phyloP scores from a whole-genome alignment of 306 rosid species.

The Cucumis sativus region DNA sequence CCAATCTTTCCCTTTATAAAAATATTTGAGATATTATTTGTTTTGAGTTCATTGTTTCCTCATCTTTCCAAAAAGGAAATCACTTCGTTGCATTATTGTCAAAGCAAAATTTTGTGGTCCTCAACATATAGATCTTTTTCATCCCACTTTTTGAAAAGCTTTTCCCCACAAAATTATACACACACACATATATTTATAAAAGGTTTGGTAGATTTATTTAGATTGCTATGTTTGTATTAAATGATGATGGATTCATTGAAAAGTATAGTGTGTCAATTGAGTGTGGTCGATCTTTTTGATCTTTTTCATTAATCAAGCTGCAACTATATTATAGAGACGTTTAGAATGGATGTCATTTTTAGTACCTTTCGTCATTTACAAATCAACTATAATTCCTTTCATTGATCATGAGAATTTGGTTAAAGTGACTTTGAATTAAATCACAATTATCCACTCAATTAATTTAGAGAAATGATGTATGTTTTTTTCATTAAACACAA shows the following conservation, averaged over 20 bases:
- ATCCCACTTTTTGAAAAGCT: not conserved
- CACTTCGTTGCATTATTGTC: not conserved
- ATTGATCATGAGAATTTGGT: not conserved
- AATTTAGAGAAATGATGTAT: not conserved
- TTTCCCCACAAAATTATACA: not conserved
- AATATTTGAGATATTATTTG: too few relatives aligned
- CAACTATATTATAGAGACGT: too few relatives aligned
- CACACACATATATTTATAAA: not conserved
- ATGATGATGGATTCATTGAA: not conserved
- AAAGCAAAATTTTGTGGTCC: not conserved
- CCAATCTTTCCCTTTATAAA: not conserved
- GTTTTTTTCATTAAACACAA: not conserved
- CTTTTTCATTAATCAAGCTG: not conserved
- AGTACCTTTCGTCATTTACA: not conserved
- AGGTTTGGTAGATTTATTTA: not conserved
- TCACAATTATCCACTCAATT: not conserved
- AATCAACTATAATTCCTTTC: not conserved
- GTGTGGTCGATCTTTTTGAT: not conserved
- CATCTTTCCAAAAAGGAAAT: not conserved
- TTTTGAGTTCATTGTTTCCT: not conserved
- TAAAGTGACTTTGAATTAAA: not conserved
- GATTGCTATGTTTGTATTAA: not conserved
- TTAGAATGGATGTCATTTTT: not conserved
- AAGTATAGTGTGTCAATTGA: not conserved
- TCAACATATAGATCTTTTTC: not conserved